Evolutionary conservation across 2,329 filamentous ascomycete species (phyloP).

Genomic region (Phialocephala subalpina): DNA sequence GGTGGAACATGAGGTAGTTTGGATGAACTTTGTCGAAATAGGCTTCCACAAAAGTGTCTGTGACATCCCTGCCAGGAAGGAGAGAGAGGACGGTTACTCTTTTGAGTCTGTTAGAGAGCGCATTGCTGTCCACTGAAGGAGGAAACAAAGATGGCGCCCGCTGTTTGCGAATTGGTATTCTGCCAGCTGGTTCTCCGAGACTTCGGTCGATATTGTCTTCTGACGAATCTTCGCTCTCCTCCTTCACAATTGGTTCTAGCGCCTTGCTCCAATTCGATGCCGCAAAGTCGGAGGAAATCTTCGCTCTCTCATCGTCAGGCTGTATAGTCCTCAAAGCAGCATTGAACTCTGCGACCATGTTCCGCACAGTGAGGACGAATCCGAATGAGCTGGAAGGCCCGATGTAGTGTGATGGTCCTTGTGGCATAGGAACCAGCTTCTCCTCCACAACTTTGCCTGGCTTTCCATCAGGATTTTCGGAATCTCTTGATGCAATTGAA

Average conservation of each 20-base stretch:
- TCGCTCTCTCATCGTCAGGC: conserved; percentile 37
- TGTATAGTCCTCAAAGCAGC: conserved; percentile 33
- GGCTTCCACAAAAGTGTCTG: conserved; percentile 48
- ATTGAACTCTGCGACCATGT: conserved; percentile 43
- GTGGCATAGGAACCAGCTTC: conserved; percentile 39
- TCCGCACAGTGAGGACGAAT: conserved; percentile 41
- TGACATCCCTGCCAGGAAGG: conserved; percentile 46
- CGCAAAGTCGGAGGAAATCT: conserved; percentile 40
- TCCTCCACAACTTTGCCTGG: conserved; percentile 34
- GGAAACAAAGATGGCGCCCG: conserved; percentile 29
- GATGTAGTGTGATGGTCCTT: conserved; percentile 42
- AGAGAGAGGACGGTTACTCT: conserved; percentile 35
- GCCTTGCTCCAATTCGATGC: conserved; percentile 42
- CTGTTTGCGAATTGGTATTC: conserved; percentile 19
- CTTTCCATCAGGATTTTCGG: conserved; percentile 25
- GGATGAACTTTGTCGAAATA: conserved; percentile 51
- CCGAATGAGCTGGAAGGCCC: conserved; percentile 43
- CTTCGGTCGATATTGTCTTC: conserved; percentile 28
- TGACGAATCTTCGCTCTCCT: conserved; percentile 38
- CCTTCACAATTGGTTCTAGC: conserved; percentile 40
- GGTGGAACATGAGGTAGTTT: conserved; percentile 50
- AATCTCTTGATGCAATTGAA: conserved; percentile 29
- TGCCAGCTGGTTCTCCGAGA: conserved; percentile 5
- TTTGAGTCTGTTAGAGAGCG: conserved; percentile 26
- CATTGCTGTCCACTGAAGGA: conserved; percentile 29